Evolutionary conservation across 1,284 basidiomycete species (phyloP), one percentile per base, ranked within the genome.

Genomic region (Tilletiaria anomala): DNA sequence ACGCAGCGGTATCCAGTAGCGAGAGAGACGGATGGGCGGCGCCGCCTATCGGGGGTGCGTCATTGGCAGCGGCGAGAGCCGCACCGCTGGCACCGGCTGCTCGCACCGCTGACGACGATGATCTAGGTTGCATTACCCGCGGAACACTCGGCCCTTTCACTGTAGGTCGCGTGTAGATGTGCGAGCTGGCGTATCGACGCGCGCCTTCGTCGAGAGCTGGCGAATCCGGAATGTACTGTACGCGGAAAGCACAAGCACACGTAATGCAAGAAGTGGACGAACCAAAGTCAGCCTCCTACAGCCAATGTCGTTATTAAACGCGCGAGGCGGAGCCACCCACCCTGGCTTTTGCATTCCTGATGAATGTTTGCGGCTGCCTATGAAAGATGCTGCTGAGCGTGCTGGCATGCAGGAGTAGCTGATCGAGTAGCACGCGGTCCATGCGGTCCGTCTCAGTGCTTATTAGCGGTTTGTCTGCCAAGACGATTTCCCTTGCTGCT

Each of bases 401-500:
- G 10, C 50, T 50, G 4, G 50, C 60, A 35, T 66, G 63, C 18
- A 66, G 44, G 4, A 65, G 41, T 8, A 66, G 46, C 39, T 66
- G 63, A 37, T 66, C 63, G 6, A 66, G 43, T 19, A 65, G 35
- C 24, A 55, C 50, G 3, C 64, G 70, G 72, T 54, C 75, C 85
- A 97, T 94, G 31, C 87, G 73, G 64, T 99, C 93, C 5, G 87
- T 86, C 66, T 97, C 89, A 1, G 87, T 96, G n/a, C 86, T 89
- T 52, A 97, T 96, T 3, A 86, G 74, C 14, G 93, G 93, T 59
- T 94, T 96, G 51, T 87, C 83, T 6, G 84, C 76, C 15, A 97
- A 74, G n/a, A 97, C 88, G 47, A 97, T 82, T 53, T 85, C 45
- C 32, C 81, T 77, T 2, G 93, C 91, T 1, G 82, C 80, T 1